These are phyloP conservation scores for Drosera capensis DNA, from an alignment of 148 eudicot species.

Conservation along the genomic window DNA sequence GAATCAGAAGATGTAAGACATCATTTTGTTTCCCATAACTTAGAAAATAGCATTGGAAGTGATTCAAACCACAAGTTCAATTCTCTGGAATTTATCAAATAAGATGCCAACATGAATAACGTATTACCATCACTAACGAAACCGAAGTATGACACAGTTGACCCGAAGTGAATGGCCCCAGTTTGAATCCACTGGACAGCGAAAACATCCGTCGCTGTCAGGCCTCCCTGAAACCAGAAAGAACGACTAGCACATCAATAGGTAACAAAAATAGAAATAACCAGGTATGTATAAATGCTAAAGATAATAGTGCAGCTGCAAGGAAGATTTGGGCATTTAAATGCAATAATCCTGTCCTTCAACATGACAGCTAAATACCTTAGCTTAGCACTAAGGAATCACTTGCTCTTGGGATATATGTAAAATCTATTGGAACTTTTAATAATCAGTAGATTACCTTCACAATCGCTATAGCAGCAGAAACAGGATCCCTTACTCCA, in stretches of 20 bases:
- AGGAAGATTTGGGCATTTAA: neutral
- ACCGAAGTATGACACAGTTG: conserved; percentile 78
- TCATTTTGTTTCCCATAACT: too few relatives aligned
- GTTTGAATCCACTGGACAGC: conserved; percentile 84
- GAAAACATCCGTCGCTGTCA: conserved; percentile 89
- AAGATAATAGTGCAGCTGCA: neutral
- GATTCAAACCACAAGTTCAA: too few relatives aligned
- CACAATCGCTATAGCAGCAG: conserved; percentile 86
- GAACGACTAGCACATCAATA: neutral
- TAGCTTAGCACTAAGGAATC: too few relatives aligned
- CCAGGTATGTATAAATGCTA: neutral
- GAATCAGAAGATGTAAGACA: too few relatives aligned
- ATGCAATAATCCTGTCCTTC: neutral
- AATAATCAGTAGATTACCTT: conserved; percentile 30
- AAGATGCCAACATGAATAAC: conserved; percentile 2
- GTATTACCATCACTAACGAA: conserved; percentile 80
- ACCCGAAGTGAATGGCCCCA: conserved; percentile 77
- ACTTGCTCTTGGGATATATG: neutral
- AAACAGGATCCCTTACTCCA: conserved; percentile 86
- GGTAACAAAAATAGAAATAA: neutral
- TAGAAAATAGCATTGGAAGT: too few relatives aligned
- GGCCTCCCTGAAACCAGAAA: conserved; percentile 67
- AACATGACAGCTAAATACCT: conserved; percentile 23
- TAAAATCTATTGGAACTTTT: neutral
- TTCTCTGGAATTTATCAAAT: too few relatives aligned